Evolutionary conservation across 2,329 filamentous ascomycete species (phyloP), one percentile per base, ranked within the genome.

Genomic region (Sarocladium strictum): DNA sequence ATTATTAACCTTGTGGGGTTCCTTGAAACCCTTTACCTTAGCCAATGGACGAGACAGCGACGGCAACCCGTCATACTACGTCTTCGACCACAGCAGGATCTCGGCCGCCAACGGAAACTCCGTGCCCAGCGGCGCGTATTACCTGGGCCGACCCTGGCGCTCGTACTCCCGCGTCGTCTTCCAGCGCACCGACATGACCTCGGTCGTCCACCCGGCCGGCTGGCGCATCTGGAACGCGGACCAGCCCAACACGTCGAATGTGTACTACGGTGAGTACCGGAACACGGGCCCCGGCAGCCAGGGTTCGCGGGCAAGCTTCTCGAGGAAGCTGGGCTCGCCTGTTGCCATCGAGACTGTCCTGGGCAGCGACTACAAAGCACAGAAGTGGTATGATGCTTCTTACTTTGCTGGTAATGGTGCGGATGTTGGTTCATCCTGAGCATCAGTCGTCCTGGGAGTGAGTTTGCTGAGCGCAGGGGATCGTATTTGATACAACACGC

Each of bases 191-290:
- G 63, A 63, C 29, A 69, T 87, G 66, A 73, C 71, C 9, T 67
- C 69, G 23, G 79, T 86, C 19, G 76, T 87, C 61, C 84, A 85
- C 60, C 56, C 72, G 2, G 76, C 76, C 0, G 84, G 84, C 0
- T 87, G 84, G 83, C 64, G 61, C 2, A 62, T 70, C 26, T 87
- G 84, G 84, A 75, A 74, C 55, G 67, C 60, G 1, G 70, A 69
- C 2, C 69, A 76, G 41, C 63, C 72, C n/a, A 72, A 74, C 33
- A 83, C 79, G 1, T 72, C 70, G 32, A 68, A 79, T 41, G 77
- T 85, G 1, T 65, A 71, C 24, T 86, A 80, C 58, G 79, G 68
- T 10, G 84, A 87, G 71, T 86, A 78, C 62, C 67, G 60, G 19
- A 87, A 87, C 66, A 75, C 74, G 1, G 84, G 84, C 1, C 63